Conservation (phyloP, 2,329 filamentous ascomycete species). For the Didymella pomorum region DNA sequence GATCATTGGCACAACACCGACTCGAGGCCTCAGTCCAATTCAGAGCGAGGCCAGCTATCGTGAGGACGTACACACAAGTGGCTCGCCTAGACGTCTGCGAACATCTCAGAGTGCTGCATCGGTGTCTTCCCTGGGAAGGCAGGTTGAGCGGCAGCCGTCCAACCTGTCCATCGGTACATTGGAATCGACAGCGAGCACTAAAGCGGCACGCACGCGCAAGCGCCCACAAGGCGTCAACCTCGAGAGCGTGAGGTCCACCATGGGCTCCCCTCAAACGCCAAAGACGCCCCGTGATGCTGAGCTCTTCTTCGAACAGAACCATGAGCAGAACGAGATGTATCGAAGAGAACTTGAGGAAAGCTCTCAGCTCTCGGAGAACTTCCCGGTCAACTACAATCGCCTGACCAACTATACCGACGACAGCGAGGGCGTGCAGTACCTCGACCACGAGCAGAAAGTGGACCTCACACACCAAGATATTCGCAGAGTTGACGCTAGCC, state of each 20-base stretch:
- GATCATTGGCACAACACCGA: conserved; percentile 43
- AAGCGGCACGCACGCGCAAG: conserved; percentile 62
- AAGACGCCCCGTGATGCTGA: conserved; percentile 53
- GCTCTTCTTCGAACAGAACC: conserved; percentile 61
- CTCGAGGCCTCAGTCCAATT: conserved; percentile 82
- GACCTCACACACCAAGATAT: conserved; percentile 72
- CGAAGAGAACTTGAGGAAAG: conserved; percentile 56
- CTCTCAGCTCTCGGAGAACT: conserved; percentile 49
- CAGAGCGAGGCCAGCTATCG: conserved; percentile 87
- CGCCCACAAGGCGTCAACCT: conserved; percentile 62
- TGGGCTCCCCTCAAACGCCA: conserved; percentile 45
- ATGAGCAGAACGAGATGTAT: conserved; percentile 68
- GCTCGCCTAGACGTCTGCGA: conserved; percentile 58
- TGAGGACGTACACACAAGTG: conserved; percentile 34
- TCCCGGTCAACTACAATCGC: conserved; percentile 61
- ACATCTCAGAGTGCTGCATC: conserved; percentile 55
- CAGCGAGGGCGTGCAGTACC: conserved; percentile 62
- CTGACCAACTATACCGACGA: conserved; percentile 63
- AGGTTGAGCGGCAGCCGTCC: conserved; percentile 60
- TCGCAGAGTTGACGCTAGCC: conserved; percentile 73
- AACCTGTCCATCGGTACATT: conserved; percentile 67
- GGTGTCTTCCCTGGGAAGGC: conserved; percentile 69
- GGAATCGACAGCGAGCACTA: conserved; percentile 66
- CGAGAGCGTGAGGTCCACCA: conserved; percentile 60
- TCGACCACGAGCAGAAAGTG: conserved; percentile 60